These are phyloP conservation scores for Salvia miltiorrhiza DNA, from an alignment of 257 asterid species.

Conservation along the genomic window DNA sequence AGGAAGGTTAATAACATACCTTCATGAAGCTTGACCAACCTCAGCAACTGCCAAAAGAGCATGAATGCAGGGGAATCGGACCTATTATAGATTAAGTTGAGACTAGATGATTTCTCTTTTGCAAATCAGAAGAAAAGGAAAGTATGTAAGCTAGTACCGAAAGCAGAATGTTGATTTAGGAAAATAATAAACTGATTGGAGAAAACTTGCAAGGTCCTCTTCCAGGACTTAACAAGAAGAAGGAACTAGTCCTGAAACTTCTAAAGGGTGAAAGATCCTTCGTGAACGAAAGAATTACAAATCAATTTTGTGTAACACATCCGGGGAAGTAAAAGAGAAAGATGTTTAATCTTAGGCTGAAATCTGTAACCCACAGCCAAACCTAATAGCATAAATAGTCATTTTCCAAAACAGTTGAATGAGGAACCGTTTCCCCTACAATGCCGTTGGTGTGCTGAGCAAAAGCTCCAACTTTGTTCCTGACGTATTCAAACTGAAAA, in stretches of 20 bases:
- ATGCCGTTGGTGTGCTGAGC: slow-evolving; percentile 47
- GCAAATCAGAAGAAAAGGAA: slow-evolving; percentile 22
- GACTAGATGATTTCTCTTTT: slow-evolving; percentile 32
- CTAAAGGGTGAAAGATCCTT: neutral
- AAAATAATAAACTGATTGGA: slow-evolving; percentile 12
- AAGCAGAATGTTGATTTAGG: slow-evolving; percentile 1
- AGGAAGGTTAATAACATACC: slow-evolving; percentile 42
- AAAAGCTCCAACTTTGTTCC: slow-evolving; percentile 30
- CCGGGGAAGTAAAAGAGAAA: neutral
- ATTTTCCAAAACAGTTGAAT: slow-evolving; percentile 13
- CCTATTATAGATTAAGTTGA: slow-evolving; percentile 44
- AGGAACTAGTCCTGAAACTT: slow-evolving; percentile 14
- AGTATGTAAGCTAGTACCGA: slow-evolving; percentile 18
- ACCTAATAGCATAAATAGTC: slow-evolving; percentile 11
- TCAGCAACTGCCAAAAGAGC: slow-evolving; percentile 51
- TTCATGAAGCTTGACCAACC: slow-evolving; percentile 33
- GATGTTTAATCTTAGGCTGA: neutral
- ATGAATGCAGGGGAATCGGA: slow-evolving; percentile 60
- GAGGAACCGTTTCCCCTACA: slow-evolving; percentile 49
- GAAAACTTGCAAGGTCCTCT: slow-evolving; percentile 19
- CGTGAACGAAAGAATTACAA: neutral
- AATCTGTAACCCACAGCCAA: slow-evolving; percentile 16
- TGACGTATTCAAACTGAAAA: slow-evolving; percentile 17
- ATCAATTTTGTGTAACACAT: neutral
- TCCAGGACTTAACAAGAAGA: slow-evolving; percentile 13